phyloP scores from a whole-genome alignment of 1,284 basidiomycete genomes.

The Filobasidium uniguttulatum region DNA sequence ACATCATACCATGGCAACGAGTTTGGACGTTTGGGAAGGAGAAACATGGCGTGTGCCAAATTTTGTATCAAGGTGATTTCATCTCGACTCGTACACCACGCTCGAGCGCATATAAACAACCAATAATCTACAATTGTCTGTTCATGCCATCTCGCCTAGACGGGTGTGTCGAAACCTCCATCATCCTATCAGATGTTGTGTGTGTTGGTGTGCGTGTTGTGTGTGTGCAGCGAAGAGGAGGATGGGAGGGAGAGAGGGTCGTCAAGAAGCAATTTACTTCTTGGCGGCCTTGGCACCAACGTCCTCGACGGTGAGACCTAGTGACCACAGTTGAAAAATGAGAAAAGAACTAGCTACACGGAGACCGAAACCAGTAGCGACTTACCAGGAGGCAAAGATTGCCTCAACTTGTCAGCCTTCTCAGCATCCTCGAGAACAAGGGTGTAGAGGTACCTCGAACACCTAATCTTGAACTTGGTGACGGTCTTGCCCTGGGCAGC shows the following conservation, averaged over 20 bases:
- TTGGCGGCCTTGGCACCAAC: constrained; percentile 34
- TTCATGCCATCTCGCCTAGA: too few species aligned
- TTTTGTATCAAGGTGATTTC: too few species aligned
- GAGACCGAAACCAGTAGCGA: constrained; percentile 13
- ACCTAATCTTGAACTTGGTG: constrained; percentile 99
- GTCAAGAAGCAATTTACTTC: constrained; percentile 22
- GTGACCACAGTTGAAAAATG: too few species aligned
- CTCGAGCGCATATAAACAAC: too few species aligned
- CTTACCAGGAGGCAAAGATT: constrained; percentile 86
- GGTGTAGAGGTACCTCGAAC: constrained; percentile 95
- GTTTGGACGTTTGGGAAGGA: too few species aligned
- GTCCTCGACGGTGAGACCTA: constrained; percentile 33
- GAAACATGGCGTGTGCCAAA: too few species aligned
- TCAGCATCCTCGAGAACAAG: constrained; percentile 88
- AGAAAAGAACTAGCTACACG: not conserved
- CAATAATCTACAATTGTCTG: too few species aligned
- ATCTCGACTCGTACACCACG: too few species aligned
- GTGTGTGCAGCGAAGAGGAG: not conserved
- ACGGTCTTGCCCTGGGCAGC: constrained; percentile 55
- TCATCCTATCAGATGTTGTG: too few species aligned
- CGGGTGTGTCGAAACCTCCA: too few species aligned
- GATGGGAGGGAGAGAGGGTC: not conserved
- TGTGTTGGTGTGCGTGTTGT: too few species aligned
- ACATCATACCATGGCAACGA: too few species aligned
- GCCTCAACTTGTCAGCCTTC: constrained; percentile 97